Conservation (phyloP, 2,329 filamentous ascomycete genomes). For the Claviceps pazoutovae region DNA sequence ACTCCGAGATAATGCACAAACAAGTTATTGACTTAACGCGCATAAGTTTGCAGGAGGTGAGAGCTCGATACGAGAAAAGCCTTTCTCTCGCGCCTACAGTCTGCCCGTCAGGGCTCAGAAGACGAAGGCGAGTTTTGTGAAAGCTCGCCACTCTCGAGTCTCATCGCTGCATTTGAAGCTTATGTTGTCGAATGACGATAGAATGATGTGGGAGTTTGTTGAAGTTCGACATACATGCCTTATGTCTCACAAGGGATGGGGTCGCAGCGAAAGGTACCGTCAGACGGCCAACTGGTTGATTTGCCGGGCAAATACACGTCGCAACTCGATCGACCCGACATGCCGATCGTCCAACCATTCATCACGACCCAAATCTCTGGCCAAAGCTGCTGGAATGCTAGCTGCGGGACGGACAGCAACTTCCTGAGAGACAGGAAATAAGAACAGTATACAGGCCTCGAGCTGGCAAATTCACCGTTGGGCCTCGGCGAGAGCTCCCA, state of each 20-base stretch:
- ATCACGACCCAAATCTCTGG: neutral
- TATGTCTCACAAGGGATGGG: neutral
- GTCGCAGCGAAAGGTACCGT: neutral
- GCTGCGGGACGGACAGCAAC: neutral
- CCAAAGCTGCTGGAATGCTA: neutral
- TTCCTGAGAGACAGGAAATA: conserved; percentile 3
- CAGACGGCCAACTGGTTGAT: neutral
- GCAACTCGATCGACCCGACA: neutral
- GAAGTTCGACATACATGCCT: neutral
- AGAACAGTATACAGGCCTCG: conserved; percentile 7
- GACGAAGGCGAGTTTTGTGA: neutral
- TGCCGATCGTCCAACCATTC: neutral
- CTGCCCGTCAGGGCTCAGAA: neutral
- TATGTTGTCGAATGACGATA: neutral
- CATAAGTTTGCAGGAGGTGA: neutral
- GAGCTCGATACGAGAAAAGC: neutral
- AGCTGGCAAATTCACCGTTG: conserved; percentile 8
- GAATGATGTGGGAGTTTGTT: neutral
- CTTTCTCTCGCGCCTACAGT: neutral
- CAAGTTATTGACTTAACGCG: neutral
- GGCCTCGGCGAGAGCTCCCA: conserved; percentile 6
- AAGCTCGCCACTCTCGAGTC: neutral
- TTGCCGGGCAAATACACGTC: neutral
- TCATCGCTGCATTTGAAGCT: neutral
- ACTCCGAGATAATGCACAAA: neutral